Base-by-base conservation (phyloP, 2,329 filamentous ascomycete genomes). In the Pseudogymnoascus sp. region DNA sequence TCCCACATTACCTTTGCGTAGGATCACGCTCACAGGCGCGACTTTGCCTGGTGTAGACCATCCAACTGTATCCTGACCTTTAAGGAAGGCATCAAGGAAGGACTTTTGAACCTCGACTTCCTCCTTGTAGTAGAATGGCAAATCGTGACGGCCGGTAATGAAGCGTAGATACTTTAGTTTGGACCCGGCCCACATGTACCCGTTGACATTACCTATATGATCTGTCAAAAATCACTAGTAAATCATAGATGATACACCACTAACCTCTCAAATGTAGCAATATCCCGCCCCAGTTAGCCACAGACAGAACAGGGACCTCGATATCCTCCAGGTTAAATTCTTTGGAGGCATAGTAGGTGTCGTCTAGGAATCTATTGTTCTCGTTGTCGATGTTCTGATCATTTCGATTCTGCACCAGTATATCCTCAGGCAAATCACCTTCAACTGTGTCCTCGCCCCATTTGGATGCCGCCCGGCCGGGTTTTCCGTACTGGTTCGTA, bases 241-340 rank as follows among this genome's bases (percentile, higher is more conserved):
- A 2, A 10, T 25, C 21, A 13, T 25, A 12, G 10, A 25, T 45
- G 18, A 45, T 27, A 25, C 21, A 45, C 10, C 10, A 45, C 40
- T 45, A 6, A 45, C 87, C 87, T 6, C 87, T 78, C 4, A 89
- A 77, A 66, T 90, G 87, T 1, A 90, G 77, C 3, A 86, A 72
- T 58, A 89, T 89, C 1, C 86, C 86, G 9, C 86, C 87, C 86
- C 86, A 89, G 70, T 89, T 89, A 0, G 80, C 87, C 0, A 89
- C 87, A 0, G 79, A 83, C 0, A 89, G 78, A 0, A 89, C 68
- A 0, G 87, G 87, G 0, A 89, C 86, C 63, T 87, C 77, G 40
- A 90, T 88, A 64, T 89, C 84, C 13, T 75, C 79, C 70, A 87
- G 76, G 55, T 82, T 75, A 66, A 86, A 89, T 59, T 89, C 65